Evolutionary conservation across 345 rosid genomes (phyloP).

Genomic region (Eucalyptus camaldulensis): DNA sequence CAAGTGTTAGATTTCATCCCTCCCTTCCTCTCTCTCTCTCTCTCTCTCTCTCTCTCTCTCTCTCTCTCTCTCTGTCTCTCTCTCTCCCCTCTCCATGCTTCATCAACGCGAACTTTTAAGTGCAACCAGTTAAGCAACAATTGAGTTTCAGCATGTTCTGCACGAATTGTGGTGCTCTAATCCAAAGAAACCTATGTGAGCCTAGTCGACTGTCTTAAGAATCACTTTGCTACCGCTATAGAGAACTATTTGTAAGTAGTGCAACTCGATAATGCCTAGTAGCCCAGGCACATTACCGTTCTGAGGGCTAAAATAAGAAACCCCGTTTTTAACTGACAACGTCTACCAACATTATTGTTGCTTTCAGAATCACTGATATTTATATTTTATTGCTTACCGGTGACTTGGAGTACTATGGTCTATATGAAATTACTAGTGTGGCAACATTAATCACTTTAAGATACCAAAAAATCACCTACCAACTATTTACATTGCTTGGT

Average conservation of each 20-base stretch:
- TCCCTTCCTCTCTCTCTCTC: not conserved
- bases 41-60: no score
- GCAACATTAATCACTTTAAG: not conserved
- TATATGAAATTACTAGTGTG: not conserved
- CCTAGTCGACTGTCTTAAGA: not conserved
- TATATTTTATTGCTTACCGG: not conserved
- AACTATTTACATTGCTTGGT: not conserved
- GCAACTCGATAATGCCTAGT: not conserved
- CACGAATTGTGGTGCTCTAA: not conserved
- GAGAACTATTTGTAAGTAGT: not conserved
- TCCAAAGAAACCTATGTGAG: not conserved
- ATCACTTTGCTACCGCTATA: not conserved
- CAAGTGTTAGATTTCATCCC: not conserved
- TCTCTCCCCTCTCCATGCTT: not conserved
- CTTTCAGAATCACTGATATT: not conserved
- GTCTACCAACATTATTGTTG: not conserved
- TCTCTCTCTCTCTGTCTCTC: no score
- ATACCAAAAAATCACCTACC: not conserved
- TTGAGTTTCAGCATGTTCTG: not conserved
- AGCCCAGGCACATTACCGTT: not conserved
- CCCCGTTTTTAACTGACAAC: not conserved
- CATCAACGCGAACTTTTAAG: not conserved
- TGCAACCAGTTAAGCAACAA: not conserved
- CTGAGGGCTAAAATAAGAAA: not conserved
- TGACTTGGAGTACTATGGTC: not conserved